phyloP scores from a whole-genome alignment of 2,329 filamentous ascomycete genomes.

The Colletotrichum lindemuthianum region DNA sequence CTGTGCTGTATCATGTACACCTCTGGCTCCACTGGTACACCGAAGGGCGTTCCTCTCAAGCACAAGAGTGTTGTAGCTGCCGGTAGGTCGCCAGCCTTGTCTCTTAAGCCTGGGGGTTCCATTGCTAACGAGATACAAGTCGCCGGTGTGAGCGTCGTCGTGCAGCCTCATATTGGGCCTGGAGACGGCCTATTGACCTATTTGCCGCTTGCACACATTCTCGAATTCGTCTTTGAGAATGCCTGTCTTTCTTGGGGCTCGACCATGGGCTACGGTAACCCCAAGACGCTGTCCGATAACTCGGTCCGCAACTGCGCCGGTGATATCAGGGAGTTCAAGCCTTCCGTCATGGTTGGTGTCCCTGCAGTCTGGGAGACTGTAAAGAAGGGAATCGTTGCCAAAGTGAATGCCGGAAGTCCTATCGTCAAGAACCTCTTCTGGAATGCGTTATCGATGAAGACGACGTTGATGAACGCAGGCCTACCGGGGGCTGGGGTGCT shows the following conservation, averaged over 20 bases:
- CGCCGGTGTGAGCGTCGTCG: slow-evolving; percentile 80
- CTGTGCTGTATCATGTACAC: slow-evolving; percentile 80
- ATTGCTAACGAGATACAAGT: slow-evolving; percentile 56
- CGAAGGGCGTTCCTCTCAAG: slow-evolving; percentile 82
- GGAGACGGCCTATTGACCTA: slow-evolving; percentile 85
- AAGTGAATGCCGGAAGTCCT: slow-evolving; percentile 75
- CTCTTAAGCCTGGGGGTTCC: neutral
- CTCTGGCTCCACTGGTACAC: slow-evolving; percentile 83
- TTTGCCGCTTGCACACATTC: slow-evolving; percentile 86
- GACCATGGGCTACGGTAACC: slow-evolving; percentile 89
- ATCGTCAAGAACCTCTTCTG: slow-evolving; percentile 81
- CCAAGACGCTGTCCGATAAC: slow-evolving; percentile 82
- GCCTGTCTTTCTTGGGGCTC: slow-evolving; percentile 85
- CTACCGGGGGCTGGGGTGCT: slow-evolving; percentile 75
- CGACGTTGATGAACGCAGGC: slow-evolving; percentile 60
- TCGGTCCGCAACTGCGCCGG: slow-evolving; percentile 88
- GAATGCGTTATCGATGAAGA: slow-evolving; percentile 65
- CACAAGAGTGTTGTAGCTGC: slow-evolving; percentile 81
- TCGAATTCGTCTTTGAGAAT: slow-evolving; percentile 93
- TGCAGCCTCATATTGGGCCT: slow-evolving; percentile 80
- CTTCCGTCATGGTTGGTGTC: slow-evolving; percentile 85
- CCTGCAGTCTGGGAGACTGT: slow-evolving; percentile 92
- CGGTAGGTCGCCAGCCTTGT: slow-evolving; percentile 58
- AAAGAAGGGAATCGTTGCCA: slow-evolving; percentile 86
- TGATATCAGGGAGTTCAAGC: slow-evolving; percentile 87